Evolutionary conservation across 176 grass and related monocot species (phyloP), one percentile per base, ranked within the genome.

Genomic region (Zizania latifolia): DNA sequence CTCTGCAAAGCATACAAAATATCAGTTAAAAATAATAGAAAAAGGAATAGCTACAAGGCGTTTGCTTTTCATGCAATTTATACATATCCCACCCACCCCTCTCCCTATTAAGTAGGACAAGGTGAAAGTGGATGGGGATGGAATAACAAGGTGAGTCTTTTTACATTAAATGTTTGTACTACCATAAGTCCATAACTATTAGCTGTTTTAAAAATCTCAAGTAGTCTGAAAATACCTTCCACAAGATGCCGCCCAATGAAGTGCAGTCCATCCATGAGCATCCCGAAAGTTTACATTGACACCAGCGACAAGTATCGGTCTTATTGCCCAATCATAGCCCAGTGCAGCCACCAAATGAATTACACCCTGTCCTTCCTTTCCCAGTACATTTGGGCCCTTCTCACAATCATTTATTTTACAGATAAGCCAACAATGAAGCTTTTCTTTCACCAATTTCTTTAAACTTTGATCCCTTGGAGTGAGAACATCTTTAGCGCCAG

Each of bases 261-360:
- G 93, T 50, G 89, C 89, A 65, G 93, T 96, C 93, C 93, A 92
- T 48, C 93, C 93, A 83, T 78, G 89, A 50, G 86, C 78, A 85
- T 96, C 93, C 65, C 89, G 85, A 68, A 89, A 96, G 74, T 96
- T 96, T 14, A 96, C 85, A 85, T 86, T 92, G 16, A 96, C 89
- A 83, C 93, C 93, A 54, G 86, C 84, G 74, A 78, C 34, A 57
- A 90, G 61, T 81, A 79, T 89, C 21, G 89, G 86, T 63, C 73
- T 89, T 61, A 96, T 83, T 56, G 93, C 89, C 86, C 93, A 96
- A 74, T 92, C 84, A 75, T 88, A 96, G 35, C 82, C 89, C 57
- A 96, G 71, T 23, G 89, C 89, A 58, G 93, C 86, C 44, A 76
- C 84, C n/a, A 96, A 72, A 96, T 96, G 93, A 83, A 96, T 82